Percentiles rank a stretch among this genome's conserved stretches.
phyloP scores from a whole-genome alignment of 2,329 filamentous ascomycete species.

The Phyllosticta paracitricarpa region DNA sequence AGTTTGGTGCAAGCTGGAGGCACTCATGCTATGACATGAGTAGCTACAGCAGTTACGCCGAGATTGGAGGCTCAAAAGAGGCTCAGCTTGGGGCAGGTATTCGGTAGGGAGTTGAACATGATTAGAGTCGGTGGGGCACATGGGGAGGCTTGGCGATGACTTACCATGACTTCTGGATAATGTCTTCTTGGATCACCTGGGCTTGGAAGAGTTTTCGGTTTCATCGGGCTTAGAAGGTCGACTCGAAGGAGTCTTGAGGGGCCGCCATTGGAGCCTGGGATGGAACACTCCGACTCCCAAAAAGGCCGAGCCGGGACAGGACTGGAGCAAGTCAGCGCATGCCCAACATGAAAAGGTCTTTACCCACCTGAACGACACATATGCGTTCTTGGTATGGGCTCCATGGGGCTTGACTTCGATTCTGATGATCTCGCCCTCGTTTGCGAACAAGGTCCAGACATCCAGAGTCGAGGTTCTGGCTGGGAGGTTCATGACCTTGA shows the following conservation, averaged over 20 bases:
- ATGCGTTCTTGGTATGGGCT: neutral
- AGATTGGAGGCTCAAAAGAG: neutral
- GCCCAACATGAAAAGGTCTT: neutral
- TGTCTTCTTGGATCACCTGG: slow-evolving; percentile 16
- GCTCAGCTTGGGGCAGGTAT: neutral
- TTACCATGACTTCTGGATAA: slow-evolving; percentile 16
- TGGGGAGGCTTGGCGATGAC: neutral
- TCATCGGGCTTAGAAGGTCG: neutral
- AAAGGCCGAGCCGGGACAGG: neutral
- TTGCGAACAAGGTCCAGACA: slow-evolving; percentile 12
- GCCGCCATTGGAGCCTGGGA: neutral
- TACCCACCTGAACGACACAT: neutral
- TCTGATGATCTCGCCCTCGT: slow-evolving; percentile 19
- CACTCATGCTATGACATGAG: neutral
- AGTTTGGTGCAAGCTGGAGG: neutral
- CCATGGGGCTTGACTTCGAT: slow-evolving; percentile 18
- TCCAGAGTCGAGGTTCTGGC: slow-evolving; percentile 13
- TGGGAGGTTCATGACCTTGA: slow-evolving; percentile 11
- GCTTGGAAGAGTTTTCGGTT: slow-evolving; percentile 11
- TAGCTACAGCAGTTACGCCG: too few relatives aligned
- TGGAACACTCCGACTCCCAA: neutral
- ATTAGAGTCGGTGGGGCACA: neutral
- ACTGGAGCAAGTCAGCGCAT: neutral
- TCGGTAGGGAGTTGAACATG: neutral
- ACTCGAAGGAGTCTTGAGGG: neutral